Evolutionary conservation across 768 basidiomycete genomes (phyloP).

Genomic region (Cystofilobasidium bisporidii): DNA sequence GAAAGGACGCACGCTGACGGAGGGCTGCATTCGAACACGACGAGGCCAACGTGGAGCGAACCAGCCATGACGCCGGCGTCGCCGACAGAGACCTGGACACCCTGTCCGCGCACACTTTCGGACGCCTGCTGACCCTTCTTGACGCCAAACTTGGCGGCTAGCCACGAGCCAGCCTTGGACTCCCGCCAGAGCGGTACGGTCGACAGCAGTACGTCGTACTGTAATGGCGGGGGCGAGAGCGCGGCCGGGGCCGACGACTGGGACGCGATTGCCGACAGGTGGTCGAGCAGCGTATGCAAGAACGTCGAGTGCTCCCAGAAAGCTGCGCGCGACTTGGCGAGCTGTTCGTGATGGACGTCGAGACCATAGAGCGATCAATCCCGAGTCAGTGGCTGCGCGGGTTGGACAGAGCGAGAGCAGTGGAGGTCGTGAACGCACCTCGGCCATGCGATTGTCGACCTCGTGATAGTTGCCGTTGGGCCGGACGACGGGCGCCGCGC

Average conservation of each 20-base stretch:
- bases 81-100: slow-evolving; percentile 1
- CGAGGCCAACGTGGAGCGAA: slow-evolving; percentile 17
- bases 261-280: not conserved
- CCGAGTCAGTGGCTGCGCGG: no score
- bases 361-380: not conserved
- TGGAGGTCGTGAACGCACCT: not conserved
- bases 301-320: slow-evolving; percentile 18
- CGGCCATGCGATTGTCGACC: not conserved
- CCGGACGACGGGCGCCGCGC: not conserved
- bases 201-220: slow-evolving; percentile 2
- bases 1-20: not conserved
- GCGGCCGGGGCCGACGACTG: not conserved
- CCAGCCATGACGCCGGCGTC: slow-evolving; percentile 6
- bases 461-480: not conserved
- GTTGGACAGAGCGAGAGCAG: not conserved
- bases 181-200: not conserved
- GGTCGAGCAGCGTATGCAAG: slow-evolving; percentile 3
- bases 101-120: not conserved
- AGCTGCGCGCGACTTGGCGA: not conserved
- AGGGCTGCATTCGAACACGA: slow-evolving; percentile 13
- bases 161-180: not conserved
- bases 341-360: no score
- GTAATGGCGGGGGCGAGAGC: not conserved
- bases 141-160: slow-evolving; percentile 7
- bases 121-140: no score